phyloP scores from a whole-genome alignment of 352 stramenopile genomes.

The Phytophthora rubi region DNA sequence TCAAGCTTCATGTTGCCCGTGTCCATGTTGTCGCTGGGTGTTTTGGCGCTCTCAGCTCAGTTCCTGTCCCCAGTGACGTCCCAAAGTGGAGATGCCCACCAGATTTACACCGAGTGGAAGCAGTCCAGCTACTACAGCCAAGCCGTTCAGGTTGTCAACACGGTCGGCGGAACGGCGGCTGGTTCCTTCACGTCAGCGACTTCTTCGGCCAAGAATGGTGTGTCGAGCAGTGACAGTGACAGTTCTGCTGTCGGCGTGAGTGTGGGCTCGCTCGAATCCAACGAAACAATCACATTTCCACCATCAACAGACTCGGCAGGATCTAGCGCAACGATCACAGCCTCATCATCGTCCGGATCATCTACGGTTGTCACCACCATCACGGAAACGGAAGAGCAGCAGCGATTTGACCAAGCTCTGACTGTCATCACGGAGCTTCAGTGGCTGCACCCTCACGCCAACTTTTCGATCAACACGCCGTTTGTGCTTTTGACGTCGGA shows the following conservation, averaged over 20 bases:
- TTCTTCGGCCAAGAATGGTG: slow-evolving; percentile 23
- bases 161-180: slow-evolving; percentile 20
- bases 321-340: slow-evolving; percentile 30
- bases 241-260: slow-evolving; percentile 11
- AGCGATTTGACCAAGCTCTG: slow-evolving; percentile 56
- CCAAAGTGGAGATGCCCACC: slow-evolving; percentile 20
- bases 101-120: slow-evolving; percentile 45
- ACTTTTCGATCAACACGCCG: slow-evolving; percentile 64
- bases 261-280: slow-evolving; percentile 29
- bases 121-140: slow-evolving; percentile 47
- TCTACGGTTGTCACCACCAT: slow-evolving; percentile 18
- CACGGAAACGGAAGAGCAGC: slow-evolving; percentile 46
- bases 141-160: slow-evolving; percentile 37
- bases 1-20: slow-evolving; percentile 32
- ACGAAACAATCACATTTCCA: slow-evolving; percentile 25
- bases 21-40: slow-evolving; percentile 25
- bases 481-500: slow-evolving; percentile 65
- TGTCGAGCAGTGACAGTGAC: slow-evolving; percentile 13
- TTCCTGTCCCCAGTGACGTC: slow-evolving; percentile 11
- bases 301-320: slow-evolving; percentile 18
- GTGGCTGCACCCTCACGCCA: slow-evolving; percentile 54
- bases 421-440: slow-evolving; percentile 47
- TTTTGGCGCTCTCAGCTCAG: slow-evolving; percentile 27
- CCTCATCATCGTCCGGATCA: slow-evolving; percentile 16
- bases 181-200: slow-evolving; percentile 27